These are phyloP conservation scores for Cyclostephanos tholiformis DNA, from an alignment of 108 stramenopile genomes.

Conservation along the genomic window DNA sequence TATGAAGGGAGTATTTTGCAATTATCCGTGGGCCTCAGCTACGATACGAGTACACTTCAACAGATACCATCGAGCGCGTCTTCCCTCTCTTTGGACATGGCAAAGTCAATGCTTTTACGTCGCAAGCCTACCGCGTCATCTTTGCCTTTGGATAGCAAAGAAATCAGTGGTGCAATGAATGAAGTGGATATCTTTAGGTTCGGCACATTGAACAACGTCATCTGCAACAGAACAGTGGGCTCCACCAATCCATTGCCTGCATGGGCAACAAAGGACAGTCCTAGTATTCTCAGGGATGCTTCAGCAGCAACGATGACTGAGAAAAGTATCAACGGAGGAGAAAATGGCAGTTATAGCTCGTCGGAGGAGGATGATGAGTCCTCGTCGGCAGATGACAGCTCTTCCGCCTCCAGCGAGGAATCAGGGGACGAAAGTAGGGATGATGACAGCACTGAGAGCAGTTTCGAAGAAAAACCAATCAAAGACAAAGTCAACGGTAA, in stretches of 20 bases:
- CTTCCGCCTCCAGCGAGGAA: conserved; percentile 28
- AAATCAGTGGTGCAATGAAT: conserved; percentile 29
- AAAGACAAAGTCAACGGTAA: conserved; percentile 6
- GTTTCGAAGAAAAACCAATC: conserved; percentile 1
- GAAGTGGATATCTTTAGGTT: conserved; percentile 66
- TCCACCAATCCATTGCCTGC: conserved; percentile 80
- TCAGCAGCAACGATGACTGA: conserved; percentile 23
- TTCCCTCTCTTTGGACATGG: conserved; percentile 47
- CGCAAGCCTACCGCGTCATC: conserved; percentile 68
- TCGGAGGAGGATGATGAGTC: conserved; percentile 38
- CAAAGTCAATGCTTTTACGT: conserved; percentile 55
- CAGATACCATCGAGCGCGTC: conserved; percentile 27
- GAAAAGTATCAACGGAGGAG: conserved; percentile 8
- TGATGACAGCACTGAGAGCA: conserved; percentile 35
- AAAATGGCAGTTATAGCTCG: conserved; percentile 24
- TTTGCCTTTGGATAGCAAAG: conserved; percentile 56
- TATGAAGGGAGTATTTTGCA: conserved; percentile 86
- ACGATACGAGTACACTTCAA: conserved; percentile 62
- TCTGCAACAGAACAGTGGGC: conserved; percentile 68
- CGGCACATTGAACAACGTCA: conserved; percentile 83
- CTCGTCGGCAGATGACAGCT: conserved; percentile 21
- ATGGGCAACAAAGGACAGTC: conserved; percentile 87
- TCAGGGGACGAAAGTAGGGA: conserved; percentile 50
- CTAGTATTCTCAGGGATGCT: conserved; percentile 79
- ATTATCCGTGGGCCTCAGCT: conserved; percentile 53